Percentiles rank a stretch among this genome's conserved stretches.
phyloP scores from a whole-genome alignment of 108 stramenopile genomes.

The Skeletonema potamos region DNA sequence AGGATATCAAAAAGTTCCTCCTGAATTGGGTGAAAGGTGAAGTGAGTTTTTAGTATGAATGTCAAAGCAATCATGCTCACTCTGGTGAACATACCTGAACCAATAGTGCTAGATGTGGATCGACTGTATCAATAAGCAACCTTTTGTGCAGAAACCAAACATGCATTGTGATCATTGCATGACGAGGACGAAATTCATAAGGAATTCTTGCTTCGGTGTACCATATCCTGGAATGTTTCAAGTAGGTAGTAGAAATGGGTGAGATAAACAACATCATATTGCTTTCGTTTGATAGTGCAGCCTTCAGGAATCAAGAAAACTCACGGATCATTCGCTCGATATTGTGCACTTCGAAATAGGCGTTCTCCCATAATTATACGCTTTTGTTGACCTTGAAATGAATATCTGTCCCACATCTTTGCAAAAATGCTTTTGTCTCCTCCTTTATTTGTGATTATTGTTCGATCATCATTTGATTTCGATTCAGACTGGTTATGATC shows the following conservation, averaged over 20 bases:
- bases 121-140: conserved; percentile 55
- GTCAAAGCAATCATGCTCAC: not conserved
- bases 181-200: conserved; percentile 81
- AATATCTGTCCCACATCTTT: conserved; percentile 58
- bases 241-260: conserved; percentile 1
- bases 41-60: not conserved
- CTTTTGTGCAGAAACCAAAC: conserved; percentile 91
- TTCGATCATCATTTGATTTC: not conserved
- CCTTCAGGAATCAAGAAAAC: conserved; percentile 3
- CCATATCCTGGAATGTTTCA: conserved; percentile 54
- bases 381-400: conserved; percentile 59
- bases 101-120: conserved; percentile 51
- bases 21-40: conserved; percentile 41
- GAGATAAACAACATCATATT: not conserved
- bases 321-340: conserved; percentile 71
- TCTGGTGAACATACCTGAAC: conserved; percentile 29
- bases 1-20: conserved; percentile 92
- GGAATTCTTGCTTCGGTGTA: conserved; percentile 71
- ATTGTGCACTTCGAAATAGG: conserved; percentile 69
- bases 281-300: not conserved
- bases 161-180: conserved; percentile 86
- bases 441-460: conserved; percentile 10
- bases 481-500: not conserved
- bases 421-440: conserved; percentile 36
- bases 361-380: conserved; percentile 67